Conservation (phyloP, 164 flowering plant species). For the Liriodendron chinense region DNA sequence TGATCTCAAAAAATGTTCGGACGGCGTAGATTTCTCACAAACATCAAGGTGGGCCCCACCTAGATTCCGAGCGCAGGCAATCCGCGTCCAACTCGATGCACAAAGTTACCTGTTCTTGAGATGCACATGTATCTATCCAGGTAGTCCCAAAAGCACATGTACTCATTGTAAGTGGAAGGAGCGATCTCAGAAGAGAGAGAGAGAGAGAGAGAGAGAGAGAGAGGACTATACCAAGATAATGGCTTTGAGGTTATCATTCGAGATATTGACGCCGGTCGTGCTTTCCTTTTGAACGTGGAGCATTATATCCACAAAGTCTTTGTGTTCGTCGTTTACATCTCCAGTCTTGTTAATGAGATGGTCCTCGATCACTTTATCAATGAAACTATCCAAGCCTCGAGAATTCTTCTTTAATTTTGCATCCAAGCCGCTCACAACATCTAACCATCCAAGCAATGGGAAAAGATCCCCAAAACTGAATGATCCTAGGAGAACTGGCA, state of each 20-base stretch:
- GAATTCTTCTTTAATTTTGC: not conserved
- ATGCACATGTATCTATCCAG: no score
- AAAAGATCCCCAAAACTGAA: not conserved
- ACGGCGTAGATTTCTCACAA: no score
- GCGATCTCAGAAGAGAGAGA: no score
- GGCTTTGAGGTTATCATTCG: conserved; percentile 10
- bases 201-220: not conserved
- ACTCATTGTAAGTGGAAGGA: no score
- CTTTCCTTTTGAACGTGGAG: not conserved
- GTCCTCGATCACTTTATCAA: not conserved
- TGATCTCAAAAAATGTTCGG: no score
- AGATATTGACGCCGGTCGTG: conserved; percentile 4
- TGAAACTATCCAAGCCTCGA: not conserved
- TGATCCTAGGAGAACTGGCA: not conserved
- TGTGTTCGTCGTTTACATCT: not conserved
- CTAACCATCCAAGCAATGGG: not conserved
- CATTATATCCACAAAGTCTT: not conserved
- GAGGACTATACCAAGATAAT: not conserved
- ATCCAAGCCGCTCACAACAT: not conserved
- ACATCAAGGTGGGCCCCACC: no score
- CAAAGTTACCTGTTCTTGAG: no score
- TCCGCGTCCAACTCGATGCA: no score
- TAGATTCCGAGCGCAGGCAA: no score
- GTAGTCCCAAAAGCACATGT: no score
- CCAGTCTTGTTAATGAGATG: not conserved